These are phyloP conservation scores for Solanum chilense DNA, from an alignment of 257 asterid species.

Conservation along the genomic window DNA sequence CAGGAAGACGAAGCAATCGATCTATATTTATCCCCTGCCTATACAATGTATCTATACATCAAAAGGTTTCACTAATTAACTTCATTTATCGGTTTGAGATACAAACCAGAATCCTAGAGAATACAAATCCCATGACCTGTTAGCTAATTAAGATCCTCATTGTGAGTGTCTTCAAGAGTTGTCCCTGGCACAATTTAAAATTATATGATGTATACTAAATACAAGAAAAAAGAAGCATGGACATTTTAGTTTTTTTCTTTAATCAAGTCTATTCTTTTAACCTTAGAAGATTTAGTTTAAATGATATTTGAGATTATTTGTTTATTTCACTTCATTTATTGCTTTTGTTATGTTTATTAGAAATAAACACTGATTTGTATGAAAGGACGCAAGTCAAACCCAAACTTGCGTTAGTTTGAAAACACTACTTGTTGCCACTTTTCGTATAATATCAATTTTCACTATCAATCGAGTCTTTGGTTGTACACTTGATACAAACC, in stretches of 20 bases:
- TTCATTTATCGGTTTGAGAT: background rate
- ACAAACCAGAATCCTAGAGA: slow-evolving; percentile 75
- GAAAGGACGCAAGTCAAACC: background rate
- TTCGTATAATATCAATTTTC: background rate
- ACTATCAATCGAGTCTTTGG: no score
- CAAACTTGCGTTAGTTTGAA: background rate
- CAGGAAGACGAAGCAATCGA: background rate
- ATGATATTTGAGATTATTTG: background rate
- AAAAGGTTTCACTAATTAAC: background rate
- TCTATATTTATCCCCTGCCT: background rate
- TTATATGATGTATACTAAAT: background rate
- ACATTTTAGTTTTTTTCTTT: background rate
- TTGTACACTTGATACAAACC: background rate
- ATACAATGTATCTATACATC: background rate
- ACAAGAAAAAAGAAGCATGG: background rate
- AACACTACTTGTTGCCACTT: background rate
- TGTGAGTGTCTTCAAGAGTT: slow-evolving; percentile 52
- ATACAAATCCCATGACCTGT: slow-evolving; percentile 91
- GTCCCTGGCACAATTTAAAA: no score
- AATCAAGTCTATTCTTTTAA: background rate
- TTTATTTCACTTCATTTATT: background rate
- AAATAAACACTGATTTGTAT: background rate
- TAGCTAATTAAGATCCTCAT: slow-evolving; percentile 79
- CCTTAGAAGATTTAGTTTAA: background rate
- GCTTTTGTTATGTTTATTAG: background rate